These are phyloP conservation scores for Leccinum subgranulosum DNA, from an alignment of 768 basidiomycete species.

Conservation along the genomic window DNA sequence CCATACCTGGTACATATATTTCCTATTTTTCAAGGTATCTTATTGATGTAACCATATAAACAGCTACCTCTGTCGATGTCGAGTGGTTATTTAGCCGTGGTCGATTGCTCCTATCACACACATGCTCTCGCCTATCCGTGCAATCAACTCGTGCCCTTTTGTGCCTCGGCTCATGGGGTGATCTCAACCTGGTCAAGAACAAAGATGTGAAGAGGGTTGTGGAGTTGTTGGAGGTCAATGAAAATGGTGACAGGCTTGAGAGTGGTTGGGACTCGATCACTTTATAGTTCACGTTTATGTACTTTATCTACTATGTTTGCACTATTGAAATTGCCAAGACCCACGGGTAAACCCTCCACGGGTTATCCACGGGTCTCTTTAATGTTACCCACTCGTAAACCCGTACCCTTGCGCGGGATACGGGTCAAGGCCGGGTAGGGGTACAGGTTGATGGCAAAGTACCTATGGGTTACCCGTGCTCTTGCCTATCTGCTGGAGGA, in stretches of 20 bases:
- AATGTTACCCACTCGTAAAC: neutral
- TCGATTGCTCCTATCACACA: neutral
- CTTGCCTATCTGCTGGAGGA: no score
- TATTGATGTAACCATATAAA: no score
- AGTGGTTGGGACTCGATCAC: neutral
- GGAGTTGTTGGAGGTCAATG: neutral
- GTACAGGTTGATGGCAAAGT: neutral
- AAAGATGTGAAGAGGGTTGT: neutral
- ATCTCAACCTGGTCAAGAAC: neutral
- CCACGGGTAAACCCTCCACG: neutral
- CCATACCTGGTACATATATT: no score
- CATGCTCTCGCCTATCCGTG: neutral
- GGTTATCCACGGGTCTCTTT: neutral
- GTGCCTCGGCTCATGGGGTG: neutral
- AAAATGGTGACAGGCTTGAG: neutral
- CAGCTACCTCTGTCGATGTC: neutral
- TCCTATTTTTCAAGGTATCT: no score
- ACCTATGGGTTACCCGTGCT: neutral
- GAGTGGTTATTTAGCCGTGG: neutral
- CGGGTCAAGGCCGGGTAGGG: neutral
- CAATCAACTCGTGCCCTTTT: neutral
- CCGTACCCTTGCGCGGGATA: neutral
- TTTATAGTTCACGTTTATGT: neutral
- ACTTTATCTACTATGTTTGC: neutral
- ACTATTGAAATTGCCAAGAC: neutral